phyloP scores from a whole-genome alignment of 2,329 filamentous ascomycete genomes.

The Coniella lustricola region DNA sequence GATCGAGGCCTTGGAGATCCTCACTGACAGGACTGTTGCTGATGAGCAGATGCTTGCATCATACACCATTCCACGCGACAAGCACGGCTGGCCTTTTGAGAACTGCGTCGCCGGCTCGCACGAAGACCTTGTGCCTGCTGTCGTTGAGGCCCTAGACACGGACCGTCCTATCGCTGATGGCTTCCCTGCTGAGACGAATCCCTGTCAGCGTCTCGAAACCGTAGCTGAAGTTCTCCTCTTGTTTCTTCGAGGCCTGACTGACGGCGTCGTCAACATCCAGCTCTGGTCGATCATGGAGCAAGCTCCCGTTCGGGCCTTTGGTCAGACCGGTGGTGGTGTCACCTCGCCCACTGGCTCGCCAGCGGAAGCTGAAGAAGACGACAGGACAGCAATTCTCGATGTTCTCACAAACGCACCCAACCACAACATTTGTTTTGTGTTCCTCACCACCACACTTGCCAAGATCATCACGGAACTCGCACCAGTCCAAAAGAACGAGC shows the following conservation, averaged over 20 bases:
- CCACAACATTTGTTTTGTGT: conserved; percentile 85
- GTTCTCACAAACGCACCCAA: conserved; percentile 63
- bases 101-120: conserved; percentile 5
- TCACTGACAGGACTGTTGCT: conserved; percentile 50
- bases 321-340: conserved; percentile 30
- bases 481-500: conserved; percentile 31
- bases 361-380: conserved; percentile 29
- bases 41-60: conserved; percentile 57
- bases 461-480: conserved; percentile 43
- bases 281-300: conserved; percentile 66
- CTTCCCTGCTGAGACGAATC: conserved; percentile 56
- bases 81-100: conserved; percentile 53
- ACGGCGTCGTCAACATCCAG: conserved; percentile 66
- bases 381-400: conserved; percentile 58
- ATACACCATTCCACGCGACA: conserved; percentile 41
- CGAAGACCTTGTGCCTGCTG: conserved; percentile 3
- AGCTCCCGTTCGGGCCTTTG: conserved; percentile 26
- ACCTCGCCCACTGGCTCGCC: conserved; percentile 24
- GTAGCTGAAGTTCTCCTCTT: conserved; percentile 63
- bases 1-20: conserved; percentile 65
- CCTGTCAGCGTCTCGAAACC: conserved; percentile 65
- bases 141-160: conserved; percentile 66
- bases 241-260: conserved; percentile 68
- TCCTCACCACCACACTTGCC: conserved; percentile 70
- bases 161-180: conserved; percentile 54